Percentiles rank a stretch among this genome's conserved stretches.
These are phyloP conservation scores for Globisporangium cylindrosporum DNA, from an alignment of 352 stramenopile species.

Conservation along the genomic window DNA sequence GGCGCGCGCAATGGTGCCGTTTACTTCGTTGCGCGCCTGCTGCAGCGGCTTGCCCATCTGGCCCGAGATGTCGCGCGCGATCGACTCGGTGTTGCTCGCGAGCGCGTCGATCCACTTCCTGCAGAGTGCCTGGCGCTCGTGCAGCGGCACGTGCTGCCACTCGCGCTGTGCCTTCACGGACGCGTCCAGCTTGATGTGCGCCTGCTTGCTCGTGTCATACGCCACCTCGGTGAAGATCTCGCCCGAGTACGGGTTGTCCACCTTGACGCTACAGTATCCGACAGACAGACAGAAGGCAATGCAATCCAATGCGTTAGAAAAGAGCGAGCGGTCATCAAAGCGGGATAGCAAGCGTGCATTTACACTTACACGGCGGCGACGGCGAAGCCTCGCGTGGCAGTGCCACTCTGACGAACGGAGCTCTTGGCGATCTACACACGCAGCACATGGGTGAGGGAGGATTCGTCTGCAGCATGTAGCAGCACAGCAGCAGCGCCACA, in stretches of 20 bases:
- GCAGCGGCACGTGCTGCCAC: conserved; percentile 53
- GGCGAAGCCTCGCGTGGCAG: conserved; percentile 8
- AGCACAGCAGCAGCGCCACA: background rate
- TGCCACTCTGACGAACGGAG: conserved; percentile 7
- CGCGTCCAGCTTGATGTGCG: conserved; percentile 55
- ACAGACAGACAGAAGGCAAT: background rate
- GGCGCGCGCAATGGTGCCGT: conserved; percentile 61
- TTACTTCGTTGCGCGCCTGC: conserved; percentile 73
- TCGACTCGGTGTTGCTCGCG: conserved; percentile 50
- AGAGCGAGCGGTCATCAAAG: background rate
- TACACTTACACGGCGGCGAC: conserved; percentile 3
- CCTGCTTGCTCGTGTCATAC: conserved; percentile 49
- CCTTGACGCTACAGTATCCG: conserved; percentile 33
- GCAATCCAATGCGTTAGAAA: background rate
- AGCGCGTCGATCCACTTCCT: conserved; percentile 63
- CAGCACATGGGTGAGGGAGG: background rate
- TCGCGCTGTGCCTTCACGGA: conserved; percentile 54
- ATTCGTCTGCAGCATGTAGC: background rate
- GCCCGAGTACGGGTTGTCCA: conserved; percentile 78
- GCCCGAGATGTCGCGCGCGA: conserved; percentile 72
- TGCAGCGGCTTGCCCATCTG: conserved; percentile 85
- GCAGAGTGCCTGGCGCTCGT: conserved; percentile 59
- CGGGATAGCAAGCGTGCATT: background rate
- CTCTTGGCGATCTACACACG: conserved; percentile 12
- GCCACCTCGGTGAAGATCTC: conserved; percentile 61